Evolutionary conservation across 192 early-diverging fungal species (phyloP).

Genomic region (Linnemannia schmuckeri): DNA sequence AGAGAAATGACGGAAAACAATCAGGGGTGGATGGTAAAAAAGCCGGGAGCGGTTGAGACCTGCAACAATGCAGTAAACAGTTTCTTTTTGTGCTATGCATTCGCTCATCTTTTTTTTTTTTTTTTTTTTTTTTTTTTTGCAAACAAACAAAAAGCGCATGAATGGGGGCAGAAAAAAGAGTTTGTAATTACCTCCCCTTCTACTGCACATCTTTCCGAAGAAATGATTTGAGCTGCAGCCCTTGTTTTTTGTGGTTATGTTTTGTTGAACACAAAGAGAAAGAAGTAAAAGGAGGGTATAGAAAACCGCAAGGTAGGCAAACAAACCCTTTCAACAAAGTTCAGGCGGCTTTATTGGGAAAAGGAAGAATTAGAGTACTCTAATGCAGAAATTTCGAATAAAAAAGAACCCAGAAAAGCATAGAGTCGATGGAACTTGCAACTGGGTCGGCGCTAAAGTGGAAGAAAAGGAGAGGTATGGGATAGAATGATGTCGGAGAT

Average conservation of each 20-base stretch:
- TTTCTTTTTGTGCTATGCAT: neutral
- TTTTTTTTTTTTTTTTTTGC: neutral
- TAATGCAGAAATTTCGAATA: neutral
- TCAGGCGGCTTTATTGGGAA: neutral
- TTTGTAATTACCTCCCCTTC: neutral
- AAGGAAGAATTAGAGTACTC: neutral
- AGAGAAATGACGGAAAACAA: neutral
- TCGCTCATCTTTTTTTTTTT: neutral
- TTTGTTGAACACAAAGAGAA: too few species aligned
- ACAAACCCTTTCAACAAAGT: neutral
- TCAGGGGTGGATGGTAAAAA: neutral
- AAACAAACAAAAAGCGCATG: neutral
- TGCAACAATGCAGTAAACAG: neutral
- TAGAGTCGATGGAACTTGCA: neutral
- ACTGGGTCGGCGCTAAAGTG: neutral
- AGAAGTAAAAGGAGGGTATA: too few species aligned
- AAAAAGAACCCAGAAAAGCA: neutral
- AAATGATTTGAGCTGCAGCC: neutral
- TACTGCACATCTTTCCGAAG: neutral
- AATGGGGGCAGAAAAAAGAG: neutral
- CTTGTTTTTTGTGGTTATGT: neutral
- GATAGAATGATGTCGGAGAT: neutral
- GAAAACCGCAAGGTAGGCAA: neutral
- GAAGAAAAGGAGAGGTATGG: neutral
- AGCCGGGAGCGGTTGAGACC: neutral